These are phyloP conservation scores for Penicillium odoratum DNA, from an alignment of 495 filamentous ascomycete species.

Conservation along the genomic window DNA sequence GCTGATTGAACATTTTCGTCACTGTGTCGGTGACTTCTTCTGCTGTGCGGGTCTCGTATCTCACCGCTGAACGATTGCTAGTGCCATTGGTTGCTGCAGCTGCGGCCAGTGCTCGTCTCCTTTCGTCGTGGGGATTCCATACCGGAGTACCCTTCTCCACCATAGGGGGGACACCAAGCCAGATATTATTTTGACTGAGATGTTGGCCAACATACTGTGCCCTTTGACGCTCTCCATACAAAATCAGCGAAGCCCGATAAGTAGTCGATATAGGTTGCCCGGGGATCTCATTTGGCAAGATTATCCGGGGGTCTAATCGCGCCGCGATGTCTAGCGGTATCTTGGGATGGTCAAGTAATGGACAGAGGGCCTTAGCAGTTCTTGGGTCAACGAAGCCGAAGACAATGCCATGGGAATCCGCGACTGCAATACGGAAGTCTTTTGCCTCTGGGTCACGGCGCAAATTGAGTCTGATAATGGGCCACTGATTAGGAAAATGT, in stretches of 20 bases:
- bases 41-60: conserved; percentile 61
- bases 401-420: conserved; percentile 65
- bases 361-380: conserved; percentile 66
- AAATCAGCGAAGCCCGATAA: conserved; percentile 63
- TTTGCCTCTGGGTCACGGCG: conserved; percentile 55
- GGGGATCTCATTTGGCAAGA: conserved; percentile 53
- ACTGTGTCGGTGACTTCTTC: conserved; percentile 87
- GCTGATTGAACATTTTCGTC: conserved; percentile 80
- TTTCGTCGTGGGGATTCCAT: conserved; percentile 66
- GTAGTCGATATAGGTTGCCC: conserved; percentile 52
- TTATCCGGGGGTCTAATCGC: conserved; percentile 62
- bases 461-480: conserved; percentile 69
- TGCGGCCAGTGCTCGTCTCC: conserved; percentile 35
- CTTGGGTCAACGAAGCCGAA: conserved; percentile 74
- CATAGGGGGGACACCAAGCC: conserved; percentile 60
- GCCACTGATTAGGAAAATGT: conserved; percentile 58
- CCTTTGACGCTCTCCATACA: conserved; percentile 76
- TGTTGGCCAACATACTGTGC: conserved; percentile 62
- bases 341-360: conserved; percentile 64
- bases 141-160: conserved; percentile 65
- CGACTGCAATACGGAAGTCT: conserved; percentile 59
- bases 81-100: conserved; percentile 18
- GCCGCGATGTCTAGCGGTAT: conserved; percentile 65
- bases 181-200: conserved; percentile 63
- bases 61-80: conserved; percentile 29